Evolutionary conservation across 805 yeast species (phyloP), one percentile per base, ranked within the genome.

Genomic region (Yarrowia osloensis): DNA sequence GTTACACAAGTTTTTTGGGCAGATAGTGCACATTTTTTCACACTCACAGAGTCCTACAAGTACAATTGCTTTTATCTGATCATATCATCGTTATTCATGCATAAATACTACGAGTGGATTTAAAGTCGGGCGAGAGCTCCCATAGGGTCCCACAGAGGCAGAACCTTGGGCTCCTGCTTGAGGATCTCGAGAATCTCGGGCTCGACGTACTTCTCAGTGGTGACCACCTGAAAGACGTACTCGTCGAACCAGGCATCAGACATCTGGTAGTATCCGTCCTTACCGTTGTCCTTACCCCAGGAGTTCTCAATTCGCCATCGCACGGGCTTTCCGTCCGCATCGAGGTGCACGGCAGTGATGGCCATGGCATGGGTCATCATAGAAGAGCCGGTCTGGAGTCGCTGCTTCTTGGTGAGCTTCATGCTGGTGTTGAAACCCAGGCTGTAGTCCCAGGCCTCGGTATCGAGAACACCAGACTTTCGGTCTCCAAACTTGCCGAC

Each of bases 301-400:
- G 91, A 86, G 78, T 88, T 88, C 76, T 88, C 91, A 46, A 88
- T 91, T 73, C 87, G 81, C 82, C 89, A 88, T 70, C 91, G 81
- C 29, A 84, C 78, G 28, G 91, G 90, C 68, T 81, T 80, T 7
- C 87, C 88, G 24, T 78, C 73, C 42, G 76, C 85, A 70, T 88
- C 91, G 40, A 91, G 78, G 76, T 90, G 92, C 54, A 89, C 94
- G 35, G 87, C 97, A 13, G 92, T 87, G 73, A 91, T 85, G 24
- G 87, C 82, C 97, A 91, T 91, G 40, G 97, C 97, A 74, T 91
- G 97, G 17, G 96, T 91, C 96, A 91, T 90, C 70, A 86, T 79
- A 26, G 92, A 87, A 70, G 90, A 86, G 67, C 86, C 86, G 70
- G 88, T 87, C 68, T 81, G 78, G 69, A 91, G 86, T 70, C 96